These are phyloP conservation scores for Tephrocybe sp. DNA, from an alignment of 768 basidiomycete genomes.

Conservation along the genomic window DNA sequence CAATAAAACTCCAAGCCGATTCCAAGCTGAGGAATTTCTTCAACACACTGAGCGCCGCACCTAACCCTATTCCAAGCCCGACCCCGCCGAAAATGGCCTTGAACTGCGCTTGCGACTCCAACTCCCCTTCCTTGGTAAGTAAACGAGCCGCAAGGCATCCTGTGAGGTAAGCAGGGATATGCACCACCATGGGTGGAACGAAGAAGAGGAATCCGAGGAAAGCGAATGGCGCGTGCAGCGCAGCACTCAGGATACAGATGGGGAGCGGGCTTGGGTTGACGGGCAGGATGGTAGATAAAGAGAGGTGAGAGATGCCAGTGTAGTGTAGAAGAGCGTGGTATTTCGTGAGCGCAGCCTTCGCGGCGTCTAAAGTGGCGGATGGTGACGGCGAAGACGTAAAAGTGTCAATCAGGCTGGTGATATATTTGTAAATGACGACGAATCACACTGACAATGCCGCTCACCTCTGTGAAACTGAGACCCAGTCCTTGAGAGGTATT, in stretches of 20 bases:
- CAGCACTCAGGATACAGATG: slow-evolving; percentile 24
- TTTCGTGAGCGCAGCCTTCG: slow-evolving; percentile 48
- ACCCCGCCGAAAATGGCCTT: slow-evolving; percentile 61
- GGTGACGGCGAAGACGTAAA: slow-evolving; percentile 13
- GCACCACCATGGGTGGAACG: slow-evolving; percentile 46
- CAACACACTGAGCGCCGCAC: slow-evolving; percentile 21
- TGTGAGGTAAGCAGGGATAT: slow-evolving; percentile 58
- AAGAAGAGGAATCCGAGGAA: slow-evolving; percentile 35
- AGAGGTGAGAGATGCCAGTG: slow-evolving; percentile 49
- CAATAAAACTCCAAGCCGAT: slow-evolving; percentile 8
- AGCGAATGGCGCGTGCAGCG: slow-evolving; percentile 28
- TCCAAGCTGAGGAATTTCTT: slow-evolving; percentile 17
- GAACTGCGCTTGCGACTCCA: slow-evolving; percentile 72
- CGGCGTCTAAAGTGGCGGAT: not conserved
- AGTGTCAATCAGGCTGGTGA: slow-evolving; percentile 19
- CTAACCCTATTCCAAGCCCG: slow-evolving; percentile 32
- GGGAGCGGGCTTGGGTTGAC: not conserved
- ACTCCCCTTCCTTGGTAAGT: slow-evolving; percentile 49
- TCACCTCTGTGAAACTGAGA: slow-evolving; percentile 58
- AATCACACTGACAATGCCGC: slow-evolving; percentile 16
- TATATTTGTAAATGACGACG: not conserved
- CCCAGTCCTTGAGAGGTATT: slow-evolving; percentile 50
- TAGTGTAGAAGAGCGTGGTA: slow-evolving; percentile 50
- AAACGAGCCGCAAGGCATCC: slow-evolving; percentile 42
- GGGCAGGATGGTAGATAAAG: slow-evolving; percentile 28